Conservation (phyloP, 805 yeast species). For the Candida ponderosae region DNA sequence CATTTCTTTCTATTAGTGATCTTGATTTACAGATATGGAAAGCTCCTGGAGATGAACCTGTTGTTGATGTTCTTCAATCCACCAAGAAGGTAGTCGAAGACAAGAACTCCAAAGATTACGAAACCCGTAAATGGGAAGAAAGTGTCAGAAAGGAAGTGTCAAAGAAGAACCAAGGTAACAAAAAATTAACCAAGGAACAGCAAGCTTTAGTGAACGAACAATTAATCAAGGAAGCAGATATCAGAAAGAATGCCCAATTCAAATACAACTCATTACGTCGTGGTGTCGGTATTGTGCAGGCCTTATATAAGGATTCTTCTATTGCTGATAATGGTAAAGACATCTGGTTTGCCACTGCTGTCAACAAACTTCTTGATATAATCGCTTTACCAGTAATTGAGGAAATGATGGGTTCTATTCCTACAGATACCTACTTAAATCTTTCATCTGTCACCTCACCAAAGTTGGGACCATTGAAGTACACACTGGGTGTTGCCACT, state of each 20-base stretch:
- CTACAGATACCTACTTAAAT: conserved; percentile 42
- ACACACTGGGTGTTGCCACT: conserved; percentile 61
- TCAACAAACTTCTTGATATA: conserved; percentile 38
- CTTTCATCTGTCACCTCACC: conserved; percentile 45
- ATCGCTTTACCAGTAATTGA: conserved; percentile 26
- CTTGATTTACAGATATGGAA: conserved; percentile 57
- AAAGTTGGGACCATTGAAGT: conserved; percentile 42
- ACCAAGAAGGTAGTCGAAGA: conserved; percentile 40
- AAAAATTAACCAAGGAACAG: conserved; percentile 73
- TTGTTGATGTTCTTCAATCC: conserved; percentile 49
- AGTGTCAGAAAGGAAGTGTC: conserved; percentile 69
- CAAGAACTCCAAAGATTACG: conserved; percentile 79
- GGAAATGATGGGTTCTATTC: conserved; percentile 34
- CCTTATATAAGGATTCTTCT: conserved; percentile 42
- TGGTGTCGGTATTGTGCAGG: conserved; percentile 43
- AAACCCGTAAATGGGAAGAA: conserved; percentile 85
- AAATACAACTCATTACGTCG: conserved; percentile 34
- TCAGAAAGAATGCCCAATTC: conserved; percentile 39
- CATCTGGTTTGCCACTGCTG: conserved; percentile 68
- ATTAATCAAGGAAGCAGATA: conserved; percentile 48
- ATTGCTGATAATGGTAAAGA: conserved; percentile 56
- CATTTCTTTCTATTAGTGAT: conserved; percentile 33
- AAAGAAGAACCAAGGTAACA: conserved; percentile 37
- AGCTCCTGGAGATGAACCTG: conserved; percentile 62
- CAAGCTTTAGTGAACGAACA: conserved; percentile 55